Evolutionary conservation across 495 filamentous ascomycete genomes (phyloP).

Genomic region (Recurvomyces mirabilis): DNA sequence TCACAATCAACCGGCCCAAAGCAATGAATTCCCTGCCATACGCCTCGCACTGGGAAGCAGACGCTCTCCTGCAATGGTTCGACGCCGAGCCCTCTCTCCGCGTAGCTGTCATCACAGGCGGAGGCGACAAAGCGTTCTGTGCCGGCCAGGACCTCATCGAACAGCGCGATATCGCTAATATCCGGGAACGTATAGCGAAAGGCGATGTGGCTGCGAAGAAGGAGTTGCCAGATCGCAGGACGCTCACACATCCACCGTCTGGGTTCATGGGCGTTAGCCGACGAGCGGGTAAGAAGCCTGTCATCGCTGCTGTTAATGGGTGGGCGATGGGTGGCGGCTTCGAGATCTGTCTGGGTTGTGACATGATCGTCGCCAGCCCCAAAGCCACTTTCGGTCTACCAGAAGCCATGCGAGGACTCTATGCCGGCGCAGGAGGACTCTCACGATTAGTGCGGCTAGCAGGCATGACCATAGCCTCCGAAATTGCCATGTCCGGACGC

Average conservation of each 20-base stretch:
- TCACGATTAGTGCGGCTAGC: constrained; percentile 55
- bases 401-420: constrained; percentile 60
- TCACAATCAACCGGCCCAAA: constrained; percentile 50
- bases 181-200: constrained; percentile 4
- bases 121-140: constrained; percentile 41
- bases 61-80: constrained; percentile 45
- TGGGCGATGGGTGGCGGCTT: constrained; percentile 61
- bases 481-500: constrained; percentile 57
- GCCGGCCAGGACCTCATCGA: constrained; percentile 46
- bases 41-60: constrained; percentile 40
- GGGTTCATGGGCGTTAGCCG: constrained; percentile 32
- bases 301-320: constrained; percentile 68
- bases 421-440: constrained; percentile 58
- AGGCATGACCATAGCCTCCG: constrained; percentile 57
- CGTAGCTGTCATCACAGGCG: constrained; percentile 48
- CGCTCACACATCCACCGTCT: constrained; percentile 9
- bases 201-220: constrained; percentile 8
- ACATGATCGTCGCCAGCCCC: constrained; percentile 52
- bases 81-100: constrained; percentile 45
- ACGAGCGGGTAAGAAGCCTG: constrained; percentile 46
- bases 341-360: constrained; percentile 62
- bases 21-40: constrained; percentile 48
- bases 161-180: constrained; percentile 12
- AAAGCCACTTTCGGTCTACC: constrained; percentile 52
- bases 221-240: constrained; percentile 5